phyloP scores from a whole-genome alignment of 73 alveolate genomes.

The Stentor coeruleus region DNA sequence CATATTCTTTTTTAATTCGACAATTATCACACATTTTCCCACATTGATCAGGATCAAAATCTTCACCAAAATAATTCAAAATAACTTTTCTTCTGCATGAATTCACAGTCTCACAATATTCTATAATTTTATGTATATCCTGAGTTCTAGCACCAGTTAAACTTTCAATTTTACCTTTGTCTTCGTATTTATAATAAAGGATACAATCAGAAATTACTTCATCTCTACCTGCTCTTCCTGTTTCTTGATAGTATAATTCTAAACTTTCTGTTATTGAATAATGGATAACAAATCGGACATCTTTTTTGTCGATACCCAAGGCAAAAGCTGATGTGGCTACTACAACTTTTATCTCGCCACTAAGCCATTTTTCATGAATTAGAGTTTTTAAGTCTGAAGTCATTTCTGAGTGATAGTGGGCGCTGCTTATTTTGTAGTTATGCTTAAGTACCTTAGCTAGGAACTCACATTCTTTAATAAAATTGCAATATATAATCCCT shows the following conservation, averaged over 20 bases:
- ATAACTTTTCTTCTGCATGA: conserved; percentile 70
- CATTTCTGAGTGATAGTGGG: conserved; percentile 91
- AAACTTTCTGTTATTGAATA: conserved; percentile 88
- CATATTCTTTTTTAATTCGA: conserved; percentile 31
- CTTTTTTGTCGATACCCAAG: conserved; percentile 98
- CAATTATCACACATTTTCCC: conserved; percentile 62
- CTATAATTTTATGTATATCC: conserved; percentile 27
- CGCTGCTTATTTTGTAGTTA: conserved; percentile 72
- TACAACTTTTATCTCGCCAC: conserved; percentile 89
- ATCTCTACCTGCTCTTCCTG: conserved; percentile 99
- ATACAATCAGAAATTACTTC: conserved; percentile 69
- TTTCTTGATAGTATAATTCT: conserved; percentile 94
- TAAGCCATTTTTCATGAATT: conserved; percentile 85
- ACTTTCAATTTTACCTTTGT: conserved; percentile 30
- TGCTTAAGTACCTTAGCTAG: conserved; percentile 69
- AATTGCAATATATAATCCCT: conserved; percentile 95
- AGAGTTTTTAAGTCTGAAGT: conserved; percentile 59
- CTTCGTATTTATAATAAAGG: conserved; percentile 45
- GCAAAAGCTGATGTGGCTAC: conserved; percentile 99
- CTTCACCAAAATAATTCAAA: conserved; percentile 70
- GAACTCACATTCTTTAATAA: conserved; percentile 85
- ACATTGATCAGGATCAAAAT: conserved; percentile 61
- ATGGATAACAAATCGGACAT: conserved; percentile 98
- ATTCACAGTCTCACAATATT: conserved; percentile 66
- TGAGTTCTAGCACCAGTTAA: not conserved